Evolutionary conservation across 2,329 filamentous ascomycete species (phyloP), one percentile per base, ranked within the genome.

Genomic region (Seiridium unicorne): DNA sequence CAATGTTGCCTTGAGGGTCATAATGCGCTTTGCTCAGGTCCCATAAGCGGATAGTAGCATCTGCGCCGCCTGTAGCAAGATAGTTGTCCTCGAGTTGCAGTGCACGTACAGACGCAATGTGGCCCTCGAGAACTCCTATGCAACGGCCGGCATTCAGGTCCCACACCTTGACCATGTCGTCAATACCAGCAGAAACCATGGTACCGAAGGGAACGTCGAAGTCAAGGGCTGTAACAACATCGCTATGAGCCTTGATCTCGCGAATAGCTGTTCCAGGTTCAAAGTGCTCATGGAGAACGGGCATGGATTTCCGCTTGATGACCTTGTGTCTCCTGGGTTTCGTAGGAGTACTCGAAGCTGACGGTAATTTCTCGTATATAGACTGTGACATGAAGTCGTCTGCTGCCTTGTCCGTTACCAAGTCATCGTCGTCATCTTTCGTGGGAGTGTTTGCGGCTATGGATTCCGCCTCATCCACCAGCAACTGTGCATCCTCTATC

Each of bases 201-300:
- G 92, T 96, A 13, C 95, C 95, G 74, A 98, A 98, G 0, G 95
- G 95, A n/a, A 90, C 90, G 73, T 99, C 95, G 74, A 99, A 99
- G 76, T 98, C 95, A 62, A 99, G 74, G 6, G 94, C 90, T 1
- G 93, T 96, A 63, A 99, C 90, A 60, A 84, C 85, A 72, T 99
- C 95, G 57, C 87, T 88, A 74, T 99, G 95, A 2, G 94, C 93
- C 66, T 91, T 89, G 60, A 98, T 84, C 73, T 97, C 92, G 66
- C 90, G 90, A 69, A 99, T 97, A 69, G 85, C 87, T 40, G 91
- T 93, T 18, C 95, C 95, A 3, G 94, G 89, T 64, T 96, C 89
- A 72, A 97, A 92, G 75, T 98, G 93, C 75, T 98, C 95, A 76
- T 99, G 95, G 59, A 98, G 80, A 60, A 98, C 91, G 6, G 94